Percentiles rank a stretch among this genome's conserved stretches.
Evolutionary conservation across 2,329 filamentous ascomycete genomes (phyloP).

Genomic region (Lizonia empirigonia): DNA sequence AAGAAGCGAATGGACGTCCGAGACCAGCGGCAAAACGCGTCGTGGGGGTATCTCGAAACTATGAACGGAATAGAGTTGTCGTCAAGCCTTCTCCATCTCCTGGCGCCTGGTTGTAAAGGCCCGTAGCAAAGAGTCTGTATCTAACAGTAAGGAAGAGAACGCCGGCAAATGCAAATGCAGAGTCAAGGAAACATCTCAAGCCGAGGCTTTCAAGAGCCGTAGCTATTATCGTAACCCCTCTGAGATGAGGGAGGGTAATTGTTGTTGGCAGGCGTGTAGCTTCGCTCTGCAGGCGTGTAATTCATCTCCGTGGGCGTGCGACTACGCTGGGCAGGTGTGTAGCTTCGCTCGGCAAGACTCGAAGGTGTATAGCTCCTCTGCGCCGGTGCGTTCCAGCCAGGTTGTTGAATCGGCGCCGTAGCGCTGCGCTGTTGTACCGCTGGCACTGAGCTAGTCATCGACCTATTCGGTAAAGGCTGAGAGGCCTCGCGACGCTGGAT

Average conservation of each 20-base stretch:
- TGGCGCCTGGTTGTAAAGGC: too few species aligned
- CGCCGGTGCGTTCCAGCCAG: constrained; percentile 29
- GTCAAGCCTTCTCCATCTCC: constrained; percentile 17
- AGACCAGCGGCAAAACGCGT: constrained; percentile 33
- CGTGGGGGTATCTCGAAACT: constrained; percentile 44
- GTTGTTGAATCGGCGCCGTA: constrained; percentile 42
- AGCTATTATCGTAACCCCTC: constrained; percentile 28
- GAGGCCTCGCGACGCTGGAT: constrained; percentile 47
- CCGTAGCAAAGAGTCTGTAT: constrained; percentile 17
- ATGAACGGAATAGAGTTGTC: constrained; percentile 16
- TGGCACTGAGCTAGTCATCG: constrained; percentile 29
- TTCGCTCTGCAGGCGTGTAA: constrained; percentile 11
- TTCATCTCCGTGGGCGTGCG: constrained; percentile 7
- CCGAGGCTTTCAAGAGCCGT: constrained; percentile 17
- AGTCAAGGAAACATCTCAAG: not conserved
- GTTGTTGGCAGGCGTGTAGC: constrained; percentile 17
- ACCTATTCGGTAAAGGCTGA: constrained; percentile 38
- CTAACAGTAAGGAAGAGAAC: constrained; percentile 29
- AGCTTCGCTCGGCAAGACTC: constrained; percentile 6
- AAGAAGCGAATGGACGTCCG: constrained; percentile 43
- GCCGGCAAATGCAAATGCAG: constrained; percentile 21
- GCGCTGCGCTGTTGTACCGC: constrained; percentile 39
- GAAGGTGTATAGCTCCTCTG: constrained; percentile 31
- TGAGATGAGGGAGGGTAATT: constrained; percentile 25
- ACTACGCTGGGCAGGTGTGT: constrained; percentile 11